Percentiles rank a stretch among this genome's conserved stretches.
These are phyloP conservation scores for Pezicula radicicola DNA, from an alignment of 2,329 filamentous ascomycete species.

Conservation along the genomic window DNA sequence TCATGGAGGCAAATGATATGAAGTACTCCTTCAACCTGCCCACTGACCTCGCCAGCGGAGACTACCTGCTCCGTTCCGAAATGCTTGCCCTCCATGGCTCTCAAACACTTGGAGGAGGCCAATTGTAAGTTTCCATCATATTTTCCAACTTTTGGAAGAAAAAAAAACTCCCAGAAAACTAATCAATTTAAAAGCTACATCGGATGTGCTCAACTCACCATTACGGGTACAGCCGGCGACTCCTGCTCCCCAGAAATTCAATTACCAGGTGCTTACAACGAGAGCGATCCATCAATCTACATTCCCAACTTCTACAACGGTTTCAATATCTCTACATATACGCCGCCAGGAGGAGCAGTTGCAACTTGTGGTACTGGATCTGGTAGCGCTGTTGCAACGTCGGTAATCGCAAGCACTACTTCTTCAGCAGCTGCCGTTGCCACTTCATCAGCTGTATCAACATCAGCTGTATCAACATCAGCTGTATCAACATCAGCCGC, in stretches of 20 bases:
- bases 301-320: slow-evolving; percentile 20
- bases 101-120: slow-evolving; percentile 15
- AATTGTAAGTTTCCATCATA: slow-evolving; percentile 8
- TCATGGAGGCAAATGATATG: slow-evolving; percentile 24
- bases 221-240: slow-evolving; percentile 14
- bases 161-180: neutral
- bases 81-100: slow-evolving; percentile 22
- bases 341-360: slow-evolving; percentile 17
- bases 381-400: slow-evolving; percentile 1
- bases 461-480: slow-evolving; percentile 8
- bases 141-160: neutral
- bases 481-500: neutral
- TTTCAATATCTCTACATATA: slow-evolving; percentile 17
- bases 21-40: slow-evolving; percentile 21
- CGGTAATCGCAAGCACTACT: neutral
- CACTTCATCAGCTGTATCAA: slow-evolving; percentile 4
- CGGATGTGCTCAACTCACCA: slow-evolving; percentile 20
- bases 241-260: slow-evolving; percentile 16
- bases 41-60: slow-evolving; percentile 16
- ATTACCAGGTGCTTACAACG: slow-evolving; percentile 19
- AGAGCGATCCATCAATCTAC: slow-evolving; percentile 17
- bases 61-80: slow-evolving; percentile 23
- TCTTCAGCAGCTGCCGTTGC: neutral
- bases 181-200: slow-evolving; percentile 13
- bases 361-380: slow-evolving; percentile 11